Evolutionary conservation across 2,329 filamentous ascomycete species (phyloP).

Genomic region (Coniochaeta prunicola): DNA sequence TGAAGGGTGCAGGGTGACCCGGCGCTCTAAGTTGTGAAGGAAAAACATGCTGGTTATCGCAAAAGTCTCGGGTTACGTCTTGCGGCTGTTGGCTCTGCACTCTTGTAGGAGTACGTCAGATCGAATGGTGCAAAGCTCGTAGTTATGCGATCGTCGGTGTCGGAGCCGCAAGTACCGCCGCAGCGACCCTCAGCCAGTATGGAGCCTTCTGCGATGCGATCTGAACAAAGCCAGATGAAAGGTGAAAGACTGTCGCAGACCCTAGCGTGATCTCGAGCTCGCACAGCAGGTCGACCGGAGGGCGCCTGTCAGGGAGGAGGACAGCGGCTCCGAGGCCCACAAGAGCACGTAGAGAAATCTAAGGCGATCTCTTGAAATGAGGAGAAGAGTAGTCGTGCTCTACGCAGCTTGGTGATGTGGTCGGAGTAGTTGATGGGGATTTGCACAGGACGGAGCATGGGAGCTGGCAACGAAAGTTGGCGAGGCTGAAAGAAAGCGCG

Average conservation of each 20-base stretch:
- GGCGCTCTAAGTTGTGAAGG: conserved; percentile 91
- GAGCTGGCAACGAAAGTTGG: background rate
- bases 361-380: background rate
- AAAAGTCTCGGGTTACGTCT: background rate
- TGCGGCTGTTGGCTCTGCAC: background rate
- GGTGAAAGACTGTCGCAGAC: background rate
- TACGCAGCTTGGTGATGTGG: background rate
- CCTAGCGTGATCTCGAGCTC: background rate
- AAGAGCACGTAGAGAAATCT: background rate
- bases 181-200: background rate
- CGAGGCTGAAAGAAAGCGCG: conserved; percentile 1
- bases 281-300: background rate
- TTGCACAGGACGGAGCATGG: background rate
- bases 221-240: background rate
- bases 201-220: background rate
- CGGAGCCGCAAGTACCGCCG: background rate
- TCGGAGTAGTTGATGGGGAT: background rate
- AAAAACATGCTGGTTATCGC: conserved; percentile 71
- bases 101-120: background rate
- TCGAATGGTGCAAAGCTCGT: background rate
- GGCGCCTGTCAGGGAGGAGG: background rate
- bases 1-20: conserved; percentile 90
- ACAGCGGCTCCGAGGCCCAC: background rate
- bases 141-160: background rate
- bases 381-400: background rate